phyloP scores from a whole-genome alignment of 345 rosid genomes.

The Murraya koenigii region DNA sequence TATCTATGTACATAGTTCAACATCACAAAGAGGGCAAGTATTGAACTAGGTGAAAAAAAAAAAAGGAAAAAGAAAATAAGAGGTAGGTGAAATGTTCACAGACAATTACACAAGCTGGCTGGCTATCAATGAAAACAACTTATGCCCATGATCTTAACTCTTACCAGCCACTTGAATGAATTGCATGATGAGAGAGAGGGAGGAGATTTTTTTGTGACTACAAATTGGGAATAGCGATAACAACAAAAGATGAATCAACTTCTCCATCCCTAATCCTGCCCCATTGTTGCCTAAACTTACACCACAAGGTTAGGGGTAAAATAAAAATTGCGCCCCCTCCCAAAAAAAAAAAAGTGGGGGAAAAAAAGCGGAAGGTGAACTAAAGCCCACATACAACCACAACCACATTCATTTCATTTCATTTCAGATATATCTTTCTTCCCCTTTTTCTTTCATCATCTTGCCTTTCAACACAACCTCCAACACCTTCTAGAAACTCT shows the following conservation, averaged over 20 bases:
- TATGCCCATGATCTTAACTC: constrained; percentile 33
- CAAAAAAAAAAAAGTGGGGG: background rate
- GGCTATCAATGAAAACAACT: constrained; percentile 24
- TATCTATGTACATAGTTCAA: constrained; percentile 17
- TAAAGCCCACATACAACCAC: constrained; percentile 56
- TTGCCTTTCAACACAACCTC: constrained; percentile 41
- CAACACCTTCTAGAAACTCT: constrained; percentile 51
- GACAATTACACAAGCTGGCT: constrained; percentile 23
- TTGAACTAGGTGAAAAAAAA: constrained; percentile 16
- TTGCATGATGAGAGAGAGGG: constrained; percentile 24
- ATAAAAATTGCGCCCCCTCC: background rate
- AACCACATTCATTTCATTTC: constrained; percentile 35
- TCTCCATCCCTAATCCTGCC: constrained; percentile 24
- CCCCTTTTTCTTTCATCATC: constrained; percentile 25
- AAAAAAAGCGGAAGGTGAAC: constrained; percentile 55
- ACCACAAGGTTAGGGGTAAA: constrained; percentile 32
- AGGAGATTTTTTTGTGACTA: background rate
- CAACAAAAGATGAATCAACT: constrained; percentile 35
- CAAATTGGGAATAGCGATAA: constrained; percentile 24
- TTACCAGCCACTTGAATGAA: constrained; percentile 41
- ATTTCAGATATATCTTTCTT: background rate
- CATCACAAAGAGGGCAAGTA: constrained; percentile 27
- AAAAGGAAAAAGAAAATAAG: constrained; percentile 16
- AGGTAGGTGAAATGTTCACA: constrained; percentile 36
- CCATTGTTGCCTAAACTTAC: constrained; percentile 44